phyloP scores from a whole-genome alignment of 2,329 filamentous ascomycete genomes.

The Neonectria punicea region DNA sequence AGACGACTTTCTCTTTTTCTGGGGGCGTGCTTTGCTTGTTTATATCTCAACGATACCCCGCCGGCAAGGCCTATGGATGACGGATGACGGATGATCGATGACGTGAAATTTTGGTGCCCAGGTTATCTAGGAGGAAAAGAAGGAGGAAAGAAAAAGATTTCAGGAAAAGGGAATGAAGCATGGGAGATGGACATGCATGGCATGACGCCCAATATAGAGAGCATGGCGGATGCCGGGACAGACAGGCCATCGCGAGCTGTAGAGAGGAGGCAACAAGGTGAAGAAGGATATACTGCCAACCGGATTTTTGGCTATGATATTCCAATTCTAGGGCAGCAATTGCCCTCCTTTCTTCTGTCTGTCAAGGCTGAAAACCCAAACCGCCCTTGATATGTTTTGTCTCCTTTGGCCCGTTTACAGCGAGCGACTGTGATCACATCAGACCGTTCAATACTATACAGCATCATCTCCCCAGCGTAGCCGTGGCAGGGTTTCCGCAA shows the following conservation, averaged over 20 bases:
- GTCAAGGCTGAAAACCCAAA: conserved; percentile 16
- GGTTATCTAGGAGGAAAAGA: conserved; percentile 12
- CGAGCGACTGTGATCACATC: not conserved
- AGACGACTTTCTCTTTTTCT: conserved; percentile 44
- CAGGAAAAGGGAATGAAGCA: conserved; percentile 5
- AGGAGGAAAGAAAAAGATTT: conserved; percentile 2
- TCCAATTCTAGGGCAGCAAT: conserved; percentile 11
- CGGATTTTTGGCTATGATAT: conserved; percentile 13
- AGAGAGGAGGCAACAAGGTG: conserved; percentile 5
- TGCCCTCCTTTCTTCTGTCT: conserved; percentile 22
- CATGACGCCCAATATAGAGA: conserved; percentile 6
- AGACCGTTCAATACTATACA: not conserved
- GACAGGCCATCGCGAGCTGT: not conserved
- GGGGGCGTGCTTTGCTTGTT: conserved; percentile 48
- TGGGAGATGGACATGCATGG: conserved; percentile 1
- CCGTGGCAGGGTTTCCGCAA: not conserved
- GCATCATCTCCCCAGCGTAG: conserved; percentile 5
- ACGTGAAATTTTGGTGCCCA: conserved; percentile 22
- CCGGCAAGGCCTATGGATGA: conserved; percentile 46
- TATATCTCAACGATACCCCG: conserved; percentile 56
- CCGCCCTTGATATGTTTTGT: conserved; percentile 6
- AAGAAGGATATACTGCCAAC: conserved; percentile 4
- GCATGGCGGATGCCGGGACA: not conserved
- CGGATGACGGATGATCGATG: conserved; percentile 2
- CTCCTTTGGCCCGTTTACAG: not conserved